These are phyloP conservation scores for Haematococcus lacustris DNA, from an alignment of 139 green algal genomes.

Conservation along the genomic window DNA sequence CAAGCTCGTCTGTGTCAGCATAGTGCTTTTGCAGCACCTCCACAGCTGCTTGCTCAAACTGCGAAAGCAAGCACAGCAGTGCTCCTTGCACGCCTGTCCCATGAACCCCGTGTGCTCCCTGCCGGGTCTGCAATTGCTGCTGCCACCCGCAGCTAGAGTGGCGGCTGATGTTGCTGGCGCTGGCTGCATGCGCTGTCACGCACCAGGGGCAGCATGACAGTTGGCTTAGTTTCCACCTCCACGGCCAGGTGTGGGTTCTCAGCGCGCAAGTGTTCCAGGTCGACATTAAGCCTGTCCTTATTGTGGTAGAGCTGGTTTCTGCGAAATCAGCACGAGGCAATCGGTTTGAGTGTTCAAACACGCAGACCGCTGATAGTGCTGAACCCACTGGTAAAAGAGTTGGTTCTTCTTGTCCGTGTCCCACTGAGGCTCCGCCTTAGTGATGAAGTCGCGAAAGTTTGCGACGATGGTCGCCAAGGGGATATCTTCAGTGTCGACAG, in stretches of 20 bases:
- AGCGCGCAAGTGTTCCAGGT: constrained; percentile 56
- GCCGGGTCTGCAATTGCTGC: neutral
- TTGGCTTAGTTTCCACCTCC: constrained; percentile 48
- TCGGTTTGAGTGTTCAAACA: neutral
- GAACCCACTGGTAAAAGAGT: constrained; percentile 13
- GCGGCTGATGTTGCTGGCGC: neutral
- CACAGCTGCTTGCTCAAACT: constrained; percentile 66
- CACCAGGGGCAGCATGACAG: constrained; percentile 72
- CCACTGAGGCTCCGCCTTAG: constrained; percentile 8
- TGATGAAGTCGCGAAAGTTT: constrained; percentile 42
- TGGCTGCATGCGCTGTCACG: neutral
- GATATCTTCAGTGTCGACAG: constrained; percentile 7
- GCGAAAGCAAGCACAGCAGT: neutral
- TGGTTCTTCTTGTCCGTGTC: constrained; percentile 10
- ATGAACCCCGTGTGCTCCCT: neutral
- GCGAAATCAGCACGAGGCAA: neutral
- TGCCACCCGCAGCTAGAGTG: neutral
- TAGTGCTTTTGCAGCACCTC: constrained; percentile 52
- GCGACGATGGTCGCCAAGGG: constrained; percentile 9
- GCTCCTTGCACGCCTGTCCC: neutral
- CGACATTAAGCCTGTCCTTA: constrained; percentile 41
- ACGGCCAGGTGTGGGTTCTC: constrained; percentile 51
- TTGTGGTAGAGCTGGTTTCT: constrained; percentile 50
- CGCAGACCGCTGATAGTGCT: neutral
- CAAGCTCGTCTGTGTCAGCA: constrained; percentile 34